A percentile compares a stretch with the other conserved stretches of the same genome.
Evolutionary conservation across 768 basidiomycete genomes (phyloP).

Genomic region (Phanerochaete sordida): DNA sequence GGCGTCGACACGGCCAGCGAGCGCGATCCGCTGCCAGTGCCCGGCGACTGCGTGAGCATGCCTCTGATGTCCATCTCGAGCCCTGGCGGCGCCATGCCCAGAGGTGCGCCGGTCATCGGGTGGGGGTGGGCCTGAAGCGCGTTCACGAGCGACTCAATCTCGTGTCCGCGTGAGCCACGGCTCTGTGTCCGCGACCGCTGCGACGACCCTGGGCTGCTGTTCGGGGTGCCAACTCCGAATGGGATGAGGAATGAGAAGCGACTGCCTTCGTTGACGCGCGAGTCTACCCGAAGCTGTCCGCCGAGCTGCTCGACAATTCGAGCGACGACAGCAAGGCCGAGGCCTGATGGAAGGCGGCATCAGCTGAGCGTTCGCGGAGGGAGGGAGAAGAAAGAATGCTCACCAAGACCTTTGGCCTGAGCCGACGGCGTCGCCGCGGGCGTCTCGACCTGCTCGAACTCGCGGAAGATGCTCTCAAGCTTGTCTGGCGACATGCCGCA

Average conservation of each 20-base stretch:
- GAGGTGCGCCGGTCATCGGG: constrained; percentile 21
- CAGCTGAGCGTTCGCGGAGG: background rate
- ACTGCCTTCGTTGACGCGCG: constrained; percentile 61
- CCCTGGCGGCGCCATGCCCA: background rate
- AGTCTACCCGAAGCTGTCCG: constrained; percentile 78
- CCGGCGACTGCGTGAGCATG: background rate
- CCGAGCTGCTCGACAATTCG: constrained; percentile 76
- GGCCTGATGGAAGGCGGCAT: constrained; percentile 36
- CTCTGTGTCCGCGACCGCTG: constrained; percentile 28
- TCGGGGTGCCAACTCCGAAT: constrained; percentile 40
- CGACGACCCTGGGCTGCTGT: constrained; percentile 12
- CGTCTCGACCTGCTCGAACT: constrained; percentile 74
- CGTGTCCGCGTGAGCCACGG: constrained; percentile 22
- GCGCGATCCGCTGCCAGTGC: background rate
- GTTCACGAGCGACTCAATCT: constrained; percentile 45
- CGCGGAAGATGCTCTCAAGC: constrained; percentile 73
- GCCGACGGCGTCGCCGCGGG: constrained; percentile 29
- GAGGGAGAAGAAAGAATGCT: constrained; percentile 4
- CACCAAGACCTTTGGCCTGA: constrained; percentile 41
- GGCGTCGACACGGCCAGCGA: background rate
- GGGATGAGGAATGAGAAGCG: constrained; percentile 72
- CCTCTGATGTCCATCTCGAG: background rate
- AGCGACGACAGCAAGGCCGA: constrained; percentile 79
- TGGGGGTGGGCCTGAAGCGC: constrained; percentile 30
- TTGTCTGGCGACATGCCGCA: constrained; percentile 64